Base-by-base conservation (phyloP, 352 stramenopile genomes). In the Phytophthora capsici region DNA sequence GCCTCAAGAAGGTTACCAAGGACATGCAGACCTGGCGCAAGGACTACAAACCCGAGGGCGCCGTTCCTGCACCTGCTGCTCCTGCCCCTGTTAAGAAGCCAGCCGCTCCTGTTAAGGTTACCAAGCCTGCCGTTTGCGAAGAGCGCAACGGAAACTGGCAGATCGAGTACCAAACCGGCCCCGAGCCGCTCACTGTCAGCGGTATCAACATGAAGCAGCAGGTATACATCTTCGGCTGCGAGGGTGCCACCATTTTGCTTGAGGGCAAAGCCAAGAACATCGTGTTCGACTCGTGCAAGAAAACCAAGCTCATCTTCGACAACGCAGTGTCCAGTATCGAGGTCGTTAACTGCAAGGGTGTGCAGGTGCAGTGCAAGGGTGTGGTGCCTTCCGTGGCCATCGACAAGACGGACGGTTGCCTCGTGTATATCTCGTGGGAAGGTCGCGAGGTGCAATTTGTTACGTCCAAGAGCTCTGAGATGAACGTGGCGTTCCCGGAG, bases 351-450 rank as follows among this genome's bases (percentile, higher is more conserved):
- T 99, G 92, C 73, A 98, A 99, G 83, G 94, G 91, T 63, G 90
- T 99, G 55, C 94, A 99, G 70, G 82, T 99, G 36, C 97, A 99
- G 75, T 89, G 86, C 63, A 96, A 95, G 63, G 94, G 92, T 55
- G 78, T 86, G 30, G 97, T 98, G 61, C 96, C 97, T 17, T 97
- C 90, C 25, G 95, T 99, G 58, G 93, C 94, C 5, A 99, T 99
- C 78, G 98, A 99, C 86, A 99, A 99, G 86, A 99, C 97, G 30
- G 96, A 99, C 76, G 96, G 97, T 58, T 97, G 96, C 63, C 81
- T 98, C 38, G 86, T 98, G 48, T 98, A 98, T 78, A 82, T 99
- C 54, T 97, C 91, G 73, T 93, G 96, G 79, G 90, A 98, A 63
- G 91, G 84, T 23, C 79, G 96, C 28, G 75, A 88, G 47, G 82